These are phyloP conservation scores for Perilla frutescens DNA, from an alignment of 257 asterid species.

Conservation along the genomic window DNA sequence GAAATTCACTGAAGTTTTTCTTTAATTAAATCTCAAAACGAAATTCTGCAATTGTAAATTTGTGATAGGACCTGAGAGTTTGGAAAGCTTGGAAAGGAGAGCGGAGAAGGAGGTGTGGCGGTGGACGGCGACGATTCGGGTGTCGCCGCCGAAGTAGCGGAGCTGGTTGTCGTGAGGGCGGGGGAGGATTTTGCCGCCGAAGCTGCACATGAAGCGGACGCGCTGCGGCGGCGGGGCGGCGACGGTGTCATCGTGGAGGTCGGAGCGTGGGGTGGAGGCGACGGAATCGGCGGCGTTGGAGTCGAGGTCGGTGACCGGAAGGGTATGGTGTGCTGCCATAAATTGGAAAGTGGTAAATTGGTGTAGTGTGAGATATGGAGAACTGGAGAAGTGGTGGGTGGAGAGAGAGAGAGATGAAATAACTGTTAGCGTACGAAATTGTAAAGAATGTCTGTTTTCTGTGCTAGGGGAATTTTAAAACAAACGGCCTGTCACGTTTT, in stretches of 20 bases:
- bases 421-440: conserved; percentile 38
- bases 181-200: conserved; percentile 84
- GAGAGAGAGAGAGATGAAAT: conserved; percentile 9
- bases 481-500: conserved; percentile 16
- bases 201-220: conserved; percentile 93
- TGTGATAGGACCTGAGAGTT: conserved; percentile 43
- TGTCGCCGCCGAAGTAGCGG: conserved; percentile 88
- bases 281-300: conserved; percentile 59
- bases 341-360: background rate
- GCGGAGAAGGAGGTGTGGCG: conserved; percentile 66
- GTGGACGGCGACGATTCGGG: conserved; percentile 72
- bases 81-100: conserved; percentile 68
- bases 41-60: no score
- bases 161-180: conserved; percentile 93
- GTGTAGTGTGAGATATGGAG: background rate
- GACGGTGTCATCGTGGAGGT: conserved; percentile 49
- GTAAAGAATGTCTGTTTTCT: conserved; percentile 32
- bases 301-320: conserved; percentile 55
- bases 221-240: conserved; percentile 43
- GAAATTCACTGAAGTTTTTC: no score
- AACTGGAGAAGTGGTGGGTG: conserved; percentile 22
- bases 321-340: conserved; percentile 54
- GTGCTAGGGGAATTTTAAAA: conserved; percentile 16
- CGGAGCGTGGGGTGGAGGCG: conserved; percentile 82
- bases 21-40: no score